phyloP scores from a whole-genome alignment of 2,329 filamentous ascomycete genomes.

The Periconia macrospinosa region DNA sequence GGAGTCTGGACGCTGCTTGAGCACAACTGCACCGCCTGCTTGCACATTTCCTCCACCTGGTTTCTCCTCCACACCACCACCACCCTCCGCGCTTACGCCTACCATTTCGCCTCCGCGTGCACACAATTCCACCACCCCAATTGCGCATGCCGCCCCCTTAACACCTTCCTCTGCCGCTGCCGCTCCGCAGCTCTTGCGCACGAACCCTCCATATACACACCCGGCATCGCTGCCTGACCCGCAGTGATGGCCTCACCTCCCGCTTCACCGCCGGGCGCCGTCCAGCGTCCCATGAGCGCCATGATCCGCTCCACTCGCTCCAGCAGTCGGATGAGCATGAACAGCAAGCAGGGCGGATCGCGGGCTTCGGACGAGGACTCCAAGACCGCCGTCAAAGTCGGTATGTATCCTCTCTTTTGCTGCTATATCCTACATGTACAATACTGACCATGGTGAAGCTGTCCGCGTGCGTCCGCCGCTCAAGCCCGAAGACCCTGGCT shows the following conservation, averaged over 20 bases:
- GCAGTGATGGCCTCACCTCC: conserved; percentile 40
- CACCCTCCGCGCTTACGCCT: neutral
- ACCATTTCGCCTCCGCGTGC: neutral
- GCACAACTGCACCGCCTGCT: too few species aligned
- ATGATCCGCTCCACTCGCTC: conserved; percentile 78
- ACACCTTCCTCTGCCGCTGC: conserved; percentile 4
- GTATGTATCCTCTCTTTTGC: conserved; percentile 59
- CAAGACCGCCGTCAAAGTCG: conserved; percentile 93
- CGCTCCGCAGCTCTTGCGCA: conserved; percentile 10
- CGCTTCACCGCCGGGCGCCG: conserved; percentile 38
- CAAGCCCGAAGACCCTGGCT: conserved; percentile 82
- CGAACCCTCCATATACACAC: conserved; percentile 5
- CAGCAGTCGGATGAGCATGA: conserved; percentile 83
- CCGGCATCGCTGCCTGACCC: conserved; percentile 26
- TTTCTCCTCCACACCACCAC: neutral
- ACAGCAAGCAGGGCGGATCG: conserved; percentile 74
- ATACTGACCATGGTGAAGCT: conserved; percentile 56
- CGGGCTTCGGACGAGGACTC: conserved; percentile 86
- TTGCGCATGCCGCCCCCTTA: neutral
- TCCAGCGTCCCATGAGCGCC: conserved; percentile 75
- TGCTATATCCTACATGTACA: conserved; percentile 5
- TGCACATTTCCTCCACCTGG: neutral
- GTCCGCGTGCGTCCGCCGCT: conserved; percentile 91
- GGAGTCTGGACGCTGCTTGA: too few species aligned
- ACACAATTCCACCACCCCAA: neutral